Conservation (phyloP, 2,329 filamentous ascomycete genomes). For the Dothidotthia symphoricarpi region DNA sequence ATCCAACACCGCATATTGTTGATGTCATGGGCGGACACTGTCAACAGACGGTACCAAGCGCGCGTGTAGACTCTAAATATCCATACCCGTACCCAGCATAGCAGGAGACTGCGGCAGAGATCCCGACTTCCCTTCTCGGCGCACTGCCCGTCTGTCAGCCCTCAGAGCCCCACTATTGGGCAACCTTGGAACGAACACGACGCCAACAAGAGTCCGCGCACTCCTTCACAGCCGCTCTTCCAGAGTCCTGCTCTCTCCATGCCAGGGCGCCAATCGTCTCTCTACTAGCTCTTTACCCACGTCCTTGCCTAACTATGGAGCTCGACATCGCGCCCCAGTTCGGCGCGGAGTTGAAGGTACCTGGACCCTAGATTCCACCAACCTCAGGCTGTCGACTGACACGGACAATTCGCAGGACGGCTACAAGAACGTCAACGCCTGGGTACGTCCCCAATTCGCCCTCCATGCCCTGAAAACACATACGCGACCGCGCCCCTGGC, state of each 20-base stretch:
- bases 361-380: conserved; percentile 17
- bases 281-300: conserved; percentile 15
- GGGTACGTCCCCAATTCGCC: conserved; percentile 56
- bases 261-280: conserved; percentile 25
- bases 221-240: conserved; percentile 18
- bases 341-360: conserved; percentile 89
- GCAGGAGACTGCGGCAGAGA: conserved; percentile 13
- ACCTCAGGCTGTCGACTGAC: conserved; percentile 18
- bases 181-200: conserved; percentile 18
- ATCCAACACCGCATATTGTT: background rate
- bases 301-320: conserved; percentile 60
- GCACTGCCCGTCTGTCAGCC: conserved; percentile 24
- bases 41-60: too few relatives aligned
- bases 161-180: conserved; percentile 30
- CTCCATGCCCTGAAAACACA: background rate
- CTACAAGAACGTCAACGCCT: conserved; percentile 91
- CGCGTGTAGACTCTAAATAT: too few relatives aligned
- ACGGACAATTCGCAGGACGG: conserved; percentile 66
- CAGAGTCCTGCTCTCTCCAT: conserved; percentile 22
- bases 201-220: conserved; percentile 26
- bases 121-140: conserved; percentile 25
- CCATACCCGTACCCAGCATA: too few relatives aligned
- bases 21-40: too few relatives aligned
- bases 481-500: conserved; percentile 9
- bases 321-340: conserved; percentile 82